Conservation (phyloP, 257 asterid species). For the Nicotiana paniculata region DNA sequence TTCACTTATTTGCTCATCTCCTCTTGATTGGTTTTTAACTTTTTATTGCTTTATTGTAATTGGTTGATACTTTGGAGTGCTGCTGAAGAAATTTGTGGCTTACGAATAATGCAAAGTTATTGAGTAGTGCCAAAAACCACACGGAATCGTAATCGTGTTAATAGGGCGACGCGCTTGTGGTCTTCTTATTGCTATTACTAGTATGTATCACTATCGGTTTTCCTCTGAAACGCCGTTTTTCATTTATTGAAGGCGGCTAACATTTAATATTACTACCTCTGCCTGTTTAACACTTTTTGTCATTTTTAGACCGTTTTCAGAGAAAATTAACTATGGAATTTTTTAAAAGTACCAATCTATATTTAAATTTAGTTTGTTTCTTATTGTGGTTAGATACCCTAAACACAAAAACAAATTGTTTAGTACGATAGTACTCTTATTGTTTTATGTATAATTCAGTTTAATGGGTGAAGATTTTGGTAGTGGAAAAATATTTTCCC, state of each 20-base stretch:
- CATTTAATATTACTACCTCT: background rate
- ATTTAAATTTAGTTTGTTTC: no score
- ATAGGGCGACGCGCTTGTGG: background rate
- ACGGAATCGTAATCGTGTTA: slow-evolving; percentile 2
- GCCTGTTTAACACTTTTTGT: background rate
- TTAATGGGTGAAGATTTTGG: no score
- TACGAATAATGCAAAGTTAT: background rate
- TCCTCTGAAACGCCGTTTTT: background rate
- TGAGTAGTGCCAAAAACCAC: background rate
- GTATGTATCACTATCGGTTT: background rate
- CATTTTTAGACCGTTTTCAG: background rate
- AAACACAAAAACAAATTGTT: no score
- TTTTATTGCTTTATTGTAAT: background rate
- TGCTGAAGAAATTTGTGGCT: background rate
- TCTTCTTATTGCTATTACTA: background rate
- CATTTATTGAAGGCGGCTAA: background rate
- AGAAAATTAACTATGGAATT: no score
- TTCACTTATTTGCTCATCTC: background rate
- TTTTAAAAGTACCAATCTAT: no score
- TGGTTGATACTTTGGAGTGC: background rate
- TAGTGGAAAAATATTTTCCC: no score
- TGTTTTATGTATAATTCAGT: no score
- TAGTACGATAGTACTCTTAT: no score
- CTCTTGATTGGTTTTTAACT: background rate
- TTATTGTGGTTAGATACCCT: no score